phyloP scores from a whole-genome alignment of 2,329 filamentous ascomycete species.

The Neurospora sp. region DNA sequence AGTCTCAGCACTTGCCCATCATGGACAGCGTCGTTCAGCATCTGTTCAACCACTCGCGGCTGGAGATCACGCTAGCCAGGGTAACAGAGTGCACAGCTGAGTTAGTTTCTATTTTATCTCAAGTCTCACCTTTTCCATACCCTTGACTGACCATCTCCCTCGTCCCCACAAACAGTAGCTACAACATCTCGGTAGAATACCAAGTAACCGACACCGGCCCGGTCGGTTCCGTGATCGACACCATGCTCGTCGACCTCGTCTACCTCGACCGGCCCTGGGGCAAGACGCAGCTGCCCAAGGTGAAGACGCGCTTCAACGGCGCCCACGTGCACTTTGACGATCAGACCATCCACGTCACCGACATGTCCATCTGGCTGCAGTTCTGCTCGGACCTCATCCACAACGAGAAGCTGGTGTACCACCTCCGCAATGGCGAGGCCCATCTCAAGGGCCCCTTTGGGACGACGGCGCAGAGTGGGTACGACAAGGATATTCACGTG shows the following conservation, averaged over 20 bases:
- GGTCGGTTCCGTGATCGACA: slow-evolving; percentile 21
- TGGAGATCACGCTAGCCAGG: slow-evolving; percentile 22
- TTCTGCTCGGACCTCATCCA: slow-evolving; percentile 24
- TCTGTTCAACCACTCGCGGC: slow-evolving; percentile 19
- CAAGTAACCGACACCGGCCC: slow-evolving; percentile 23
- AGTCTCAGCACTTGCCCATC: not conserved
- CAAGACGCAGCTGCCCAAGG: slow-evolving; percentile 22
- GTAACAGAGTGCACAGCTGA: slow-evolving; percentile 22
- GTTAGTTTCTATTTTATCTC: slow-evolving; percentile 15
- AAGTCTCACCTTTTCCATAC: not conserved
- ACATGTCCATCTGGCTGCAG: slow-evolving; percentile 21
- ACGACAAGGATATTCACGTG: slow-evolving; percentile 21
- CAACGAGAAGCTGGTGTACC: slow-evolving; percentile 20
- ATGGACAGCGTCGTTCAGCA: slow-evolving; percentile 22
- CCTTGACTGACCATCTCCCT: not conserved
- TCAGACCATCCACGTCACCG: slow-evolving; percentile 21
- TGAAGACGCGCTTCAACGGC: slow-evolving; percentile 21
- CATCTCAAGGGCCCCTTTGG: slow-evolving; percentile 18
- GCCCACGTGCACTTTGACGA: slow-evolving; percentile 19
- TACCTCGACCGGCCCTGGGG: slow-evolving; percentile 23
- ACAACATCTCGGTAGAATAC: slow-evolving; percentile 21
- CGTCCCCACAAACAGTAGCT: slow-evolving; percentile 17
- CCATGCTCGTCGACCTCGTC: slow-evolving; percentile 21
- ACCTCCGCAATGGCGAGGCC: slow-evolving; percentile 22
- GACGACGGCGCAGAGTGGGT: slow-evolving; percentile 15